These are phyloP conservation scores for thale cress (Arabidopsis thaliana) DNA, from an alignment of 345 rosid species.

Conservation along the genomic window DNA sequence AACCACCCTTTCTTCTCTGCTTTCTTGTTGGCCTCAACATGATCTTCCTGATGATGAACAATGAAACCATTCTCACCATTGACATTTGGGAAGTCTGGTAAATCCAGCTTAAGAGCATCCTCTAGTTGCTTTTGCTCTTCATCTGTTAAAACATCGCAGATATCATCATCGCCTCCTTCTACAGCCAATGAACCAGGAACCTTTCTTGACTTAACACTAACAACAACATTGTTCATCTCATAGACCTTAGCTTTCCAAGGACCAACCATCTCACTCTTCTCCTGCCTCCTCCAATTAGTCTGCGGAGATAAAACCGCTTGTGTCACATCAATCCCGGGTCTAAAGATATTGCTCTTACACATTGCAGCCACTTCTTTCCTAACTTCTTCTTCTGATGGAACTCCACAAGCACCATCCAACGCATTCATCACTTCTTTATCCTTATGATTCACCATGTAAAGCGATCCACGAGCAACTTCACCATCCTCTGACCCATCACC, in stretches of 20 bases:
- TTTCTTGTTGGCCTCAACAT: conserved; percentile 60
- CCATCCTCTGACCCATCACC: conserved; percentile 96
- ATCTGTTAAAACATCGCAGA: conserved; percentile 74
- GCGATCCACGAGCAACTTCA: conserved; percentile 71
- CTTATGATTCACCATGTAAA: conserved; percentile 91
- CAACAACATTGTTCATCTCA: conserved; percentile 97
- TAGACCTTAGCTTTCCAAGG: conserved; percentile 93
- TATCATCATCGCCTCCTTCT: conserved; percentile 58
- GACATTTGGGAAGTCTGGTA: conserved; percentile 62
- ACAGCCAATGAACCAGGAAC: conserved; percentile 85
- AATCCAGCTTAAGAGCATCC: conserved; percentile 78
- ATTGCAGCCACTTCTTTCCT: conserved; percentile 85
- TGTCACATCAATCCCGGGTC: conserved; percentile 97
- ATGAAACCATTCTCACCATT: conserved; percentile 58
- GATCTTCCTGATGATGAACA: conserved; percentile 64
- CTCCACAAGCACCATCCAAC: conserved; percentile 87
- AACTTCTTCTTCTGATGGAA: conserved; percentile 83
- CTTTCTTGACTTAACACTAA: conserved; percentile 87
- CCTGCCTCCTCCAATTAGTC: conserved; percentile 93
- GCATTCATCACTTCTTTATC: conserved; percentile 95
- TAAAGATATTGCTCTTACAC: conserved; percentile 88
- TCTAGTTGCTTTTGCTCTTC: conserved; percentile 92
- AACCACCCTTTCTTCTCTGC: conserved; percentile 96
- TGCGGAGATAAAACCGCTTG: conserved; percentile 91
- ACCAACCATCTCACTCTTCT: conserved; percentile 89